Evolutionary conservation across 2,329 filamentous ascomycete genomes (phyloP), one percentile per base, ranked within the genome.

Genomic region (Nothophaeocryptopus gaeumannii): DNA sequence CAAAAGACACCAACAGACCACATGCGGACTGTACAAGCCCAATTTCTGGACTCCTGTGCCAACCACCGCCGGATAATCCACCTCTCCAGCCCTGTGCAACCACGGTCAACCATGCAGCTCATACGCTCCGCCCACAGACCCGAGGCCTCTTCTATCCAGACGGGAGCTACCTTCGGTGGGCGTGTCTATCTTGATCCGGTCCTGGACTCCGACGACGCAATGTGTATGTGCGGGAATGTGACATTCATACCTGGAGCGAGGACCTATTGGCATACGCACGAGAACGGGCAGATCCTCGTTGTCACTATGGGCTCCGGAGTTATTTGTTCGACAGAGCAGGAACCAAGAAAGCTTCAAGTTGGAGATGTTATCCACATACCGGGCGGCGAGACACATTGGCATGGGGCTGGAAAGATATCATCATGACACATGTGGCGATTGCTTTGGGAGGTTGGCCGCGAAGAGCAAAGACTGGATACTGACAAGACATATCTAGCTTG

Each of bases 121-220:
- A 60, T 61, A 41, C 57, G 58, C 50, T 51, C 56, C 39, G 54
- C 59, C n/a, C 62, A 63, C 48, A 58, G 61, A 44, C 59, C 57
- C 7, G 45, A 56, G 20, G 55, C 61, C 11, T 33, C 59, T 11
- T 63, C 61, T 13, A 48, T 51, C 13, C 58, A 62, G 40, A 59
- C 61, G 13, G 61, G 59, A 2, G 58, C 62, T 16, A 64, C 62
- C 9, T 64, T 64, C 54, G 58, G 56, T 8, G 59, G 59, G 30
- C 55, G 50, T n/a, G 62, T 64, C 12, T 58, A 62, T 51, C 63
- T 63, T 58, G 20, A 26, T 26, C 20, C 20, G 7, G 20, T 26
- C 7, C 20, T 26, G 3, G 7, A 26, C 20, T 26, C 20, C 3
- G 4, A 26, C 20, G 20, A 26, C 7, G n/a, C n/a, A n/a, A n/a